Evolutionary conservation across 1,284 basidiomycete genomes (phyloP).

Genomic region (Puccinia hordei): DNA sequence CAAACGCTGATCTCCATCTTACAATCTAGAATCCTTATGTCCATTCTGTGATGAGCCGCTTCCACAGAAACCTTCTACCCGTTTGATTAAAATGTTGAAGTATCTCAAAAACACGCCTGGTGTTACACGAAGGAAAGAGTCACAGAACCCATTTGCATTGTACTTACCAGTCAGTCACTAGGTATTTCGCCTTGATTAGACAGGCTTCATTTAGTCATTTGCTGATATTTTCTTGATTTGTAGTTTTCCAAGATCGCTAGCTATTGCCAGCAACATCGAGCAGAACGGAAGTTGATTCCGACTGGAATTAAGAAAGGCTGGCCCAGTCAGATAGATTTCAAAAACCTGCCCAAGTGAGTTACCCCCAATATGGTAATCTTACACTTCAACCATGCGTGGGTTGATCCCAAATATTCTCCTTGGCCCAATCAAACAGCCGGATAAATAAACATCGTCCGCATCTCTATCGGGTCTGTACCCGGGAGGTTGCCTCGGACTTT

Average conservation of each 20-base stretch:
- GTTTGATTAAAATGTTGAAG: neutral
- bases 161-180: neutral
- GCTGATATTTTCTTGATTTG: neutral
- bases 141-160: neutral
- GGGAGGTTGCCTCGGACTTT: neutral
- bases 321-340: neutral
- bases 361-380: no score
- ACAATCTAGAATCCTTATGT: no score
- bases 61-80: neutral
- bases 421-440: no score
- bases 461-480: neutral
- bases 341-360: no score
- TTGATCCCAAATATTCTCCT: no score
- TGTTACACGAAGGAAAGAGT: neutral
- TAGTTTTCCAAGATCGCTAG: neutral
- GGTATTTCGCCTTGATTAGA: neutral
- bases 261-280: neutral
- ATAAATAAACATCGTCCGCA: neutral
- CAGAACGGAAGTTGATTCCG: neutral
- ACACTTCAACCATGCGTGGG: no score
- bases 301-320: neutral
- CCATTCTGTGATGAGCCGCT: neutral
- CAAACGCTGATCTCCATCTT: no score
- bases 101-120: neutral
- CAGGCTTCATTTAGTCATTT: no score